These are phyloP conservation scores for Tricholoma matsutake DNA, from an alignment of 768 basidiomycete genomes.

Conservation along the genomic window DNA sequence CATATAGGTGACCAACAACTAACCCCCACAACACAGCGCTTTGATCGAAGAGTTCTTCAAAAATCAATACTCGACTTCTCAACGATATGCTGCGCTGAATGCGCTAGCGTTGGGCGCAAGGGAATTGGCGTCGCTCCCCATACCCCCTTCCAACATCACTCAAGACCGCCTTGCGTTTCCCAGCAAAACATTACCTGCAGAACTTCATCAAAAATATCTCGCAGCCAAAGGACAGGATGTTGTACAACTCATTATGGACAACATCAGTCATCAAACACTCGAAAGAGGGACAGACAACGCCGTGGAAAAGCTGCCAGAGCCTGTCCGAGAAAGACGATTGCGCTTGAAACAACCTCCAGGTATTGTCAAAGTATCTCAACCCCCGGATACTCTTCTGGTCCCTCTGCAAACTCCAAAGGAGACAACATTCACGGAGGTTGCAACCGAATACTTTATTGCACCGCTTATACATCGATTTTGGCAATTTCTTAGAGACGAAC, in stretches of 20 bases:
- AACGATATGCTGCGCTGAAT: slow-evolving; percentile 82
- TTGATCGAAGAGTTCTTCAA: slow-evolving; percentile 93
- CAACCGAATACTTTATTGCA: slow-evolving; percentile 84
- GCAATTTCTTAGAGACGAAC: slow-evolving; percentile 86
- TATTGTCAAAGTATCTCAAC: slow-evolving; percentile 41
- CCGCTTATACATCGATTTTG: slow-evolving; percentile 95
- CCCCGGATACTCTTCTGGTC: slow-evolving; percentile 1
- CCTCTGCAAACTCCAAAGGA: slow-evolving; percentile 11
- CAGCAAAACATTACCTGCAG: slow-evolving; percentile 71
- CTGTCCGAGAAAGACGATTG: slow-evolving; percentile 73
- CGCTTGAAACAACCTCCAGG: slow-evolving; percentile 51
- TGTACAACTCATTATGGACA: slow-evolving; percentile 60
- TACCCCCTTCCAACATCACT: slow-evolving; percentile 30
- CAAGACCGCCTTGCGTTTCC: slow-evolving; percentile 58
- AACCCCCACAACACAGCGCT: slow-evolving; percentile 41
- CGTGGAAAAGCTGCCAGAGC: slow-evolving; percentile 52
- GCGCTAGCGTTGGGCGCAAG: slow-evolving; percentile 83
- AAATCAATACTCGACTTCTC: slow-evolving; percentile 85
- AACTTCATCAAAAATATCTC: slow-evolving; percentile 69
- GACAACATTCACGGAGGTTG: slow-evolving; percentile 62
- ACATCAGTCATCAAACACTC: slow-evolving; percentile 60
- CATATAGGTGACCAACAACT: neutral
- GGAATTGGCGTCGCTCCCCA: slow-evolving; percentile 60
- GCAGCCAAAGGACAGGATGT: slow-evolving; percentile 35
- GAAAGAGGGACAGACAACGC: slow-evolving; percentile 55